Conservation (phyloP, 441 rosid species). For the Erodium chrysanthum region DNA sequence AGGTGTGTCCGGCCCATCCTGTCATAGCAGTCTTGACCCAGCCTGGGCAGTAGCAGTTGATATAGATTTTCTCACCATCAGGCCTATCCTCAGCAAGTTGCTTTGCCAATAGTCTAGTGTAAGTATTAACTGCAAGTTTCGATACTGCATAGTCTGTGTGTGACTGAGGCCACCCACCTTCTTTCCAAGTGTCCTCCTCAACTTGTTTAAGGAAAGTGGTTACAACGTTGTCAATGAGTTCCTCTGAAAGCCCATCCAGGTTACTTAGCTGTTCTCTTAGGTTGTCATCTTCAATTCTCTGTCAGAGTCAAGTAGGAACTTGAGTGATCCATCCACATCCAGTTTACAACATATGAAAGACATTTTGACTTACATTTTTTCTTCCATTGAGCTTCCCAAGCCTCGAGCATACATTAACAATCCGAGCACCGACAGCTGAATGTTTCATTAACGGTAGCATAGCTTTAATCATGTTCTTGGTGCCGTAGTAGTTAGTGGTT, state of each 20-base stretch:
- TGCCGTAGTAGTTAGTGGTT: slow-evolving; percentile 66
- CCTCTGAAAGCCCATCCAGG: slow-evolving; percentile 49
- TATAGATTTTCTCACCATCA: slow-evolving; percentile 58
- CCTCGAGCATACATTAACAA: slow-evolving; percentile 72
- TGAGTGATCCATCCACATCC: no score
- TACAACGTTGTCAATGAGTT: slow-evolving; percentile 45
- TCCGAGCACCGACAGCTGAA: slow-evolving; percentile 65
- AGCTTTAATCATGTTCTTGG: slow-evolving; percentile 58
- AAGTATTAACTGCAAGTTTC: slow-evolving; percentile 74
- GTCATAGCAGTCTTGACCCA: slow-evolving; percentile 96
- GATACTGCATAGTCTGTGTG: slow-evolving; percentile 77
- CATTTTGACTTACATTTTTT: slow-evolving; percentile 55
- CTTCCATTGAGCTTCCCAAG: slow-evolving; percentile 67
- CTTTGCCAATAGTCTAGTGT: slow-evolving; percentile 55
- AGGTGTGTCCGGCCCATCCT: slow-evolving; percentile 67
- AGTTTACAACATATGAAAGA: background rate
- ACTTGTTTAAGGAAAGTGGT: slow-evolving; percentile 60
- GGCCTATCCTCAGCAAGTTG: slow-evolving; percentile 32
- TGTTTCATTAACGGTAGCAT: slow-evolving; percentile 78
- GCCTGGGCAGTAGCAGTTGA: slow-evolving; percentile 88
- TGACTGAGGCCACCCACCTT: slow-evolving; percentile 83
- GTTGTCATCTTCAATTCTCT: slow-evolving; percentile 51
- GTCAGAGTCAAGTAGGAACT: slow-evolving; percentile 15
- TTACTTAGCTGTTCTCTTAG: slow-evolving; percentile 52
- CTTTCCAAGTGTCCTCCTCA: slow-evolving; percentile 54